Evolutionary conservation across 352 stramenopile genomes (phyloP), one percentile per base, ranked within the genome.

Genomic region (Phytopythium ostracodes): DNA sequence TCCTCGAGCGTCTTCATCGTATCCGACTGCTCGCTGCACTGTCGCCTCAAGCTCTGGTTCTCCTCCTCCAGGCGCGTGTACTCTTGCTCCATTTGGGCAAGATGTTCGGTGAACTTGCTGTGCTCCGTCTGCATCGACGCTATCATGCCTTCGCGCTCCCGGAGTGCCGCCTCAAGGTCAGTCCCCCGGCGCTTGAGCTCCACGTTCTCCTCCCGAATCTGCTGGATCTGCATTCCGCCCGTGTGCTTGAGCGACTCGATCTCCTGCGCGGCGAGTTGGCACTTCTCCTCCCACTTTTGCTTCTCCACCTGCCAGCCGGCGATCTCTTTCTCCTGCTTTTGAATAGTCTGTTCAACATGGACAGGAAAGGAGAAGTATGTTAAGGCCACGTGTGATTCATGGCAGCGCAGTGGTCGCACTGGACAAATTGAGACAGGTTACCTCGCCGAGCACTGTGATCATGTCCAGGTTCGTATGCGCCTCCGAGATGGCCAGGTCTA

Each of bases 221-320:
- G 71, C 31, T 84, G 60, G 50, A 86, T 80, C 62, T 90, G 70
- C 35, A 76, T 71, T 0, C 81, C 79, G 2, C 76, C 79, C 24
- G 84, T 72, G 44, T 75, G 76, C 44, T 78, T 84, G 2, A 88
- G 62, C 4, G 66, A 59, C 42, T 89, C 76, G 12, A 77, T 68
- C 59, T 91, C 78, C 20, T 81, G 76, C 10, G 68, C 66, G 4
- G 70, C 70, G 27, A 87, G 77, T 42, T 84, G 64, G 49, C 87
- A 90, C 33, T 93, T 91, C 43, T 93, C 83, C 58, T 94, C 85
- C 85, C 81, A 91, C 24, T 71, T 67, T 59, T 92, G 83, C 53
- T 88, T 89, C 52, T 92, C 75, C 22, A 89, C 76, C 47, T 76
- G 70, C 29, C 70, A 65, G 2, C 70, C 72, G 18, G 77, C 75